Evolutionary conservation across 31 red algal genomes (phyloP).

Genomic region (Endocladia muricata): DNA sequence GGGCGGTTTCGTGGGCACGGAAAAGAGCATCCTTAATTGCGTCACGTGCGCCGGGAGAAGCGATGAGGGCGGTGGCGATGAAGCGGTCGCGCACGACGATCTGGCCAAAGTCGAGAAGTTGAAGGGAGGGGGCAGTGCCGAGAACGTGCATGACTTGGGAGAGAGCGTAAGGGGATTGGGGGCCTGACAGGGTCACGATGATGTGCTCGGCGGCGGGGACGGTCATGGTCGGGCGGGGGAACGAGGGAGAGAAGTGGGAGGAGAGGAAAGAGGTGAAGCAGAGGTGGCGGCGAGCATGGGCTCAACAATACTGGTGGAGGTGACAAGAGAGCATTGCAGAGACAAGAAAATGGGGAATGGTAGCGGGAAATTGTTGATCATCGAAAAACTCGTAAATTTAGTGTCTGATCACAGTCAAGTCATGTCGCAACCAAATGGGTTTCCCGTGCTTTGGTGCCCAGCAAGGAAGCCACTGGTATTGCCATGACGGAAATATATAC

Average conservation of each 20-base stretch:
- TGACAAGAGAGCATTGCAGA: too few relatives aligned
- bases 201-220: constrained; percentile 25
- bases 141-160: constrained; percentile 44
- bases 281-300: not conserved
- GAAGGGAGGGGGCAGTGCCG: not conserved
- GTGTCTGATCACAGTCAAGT: too few relatives aligned
- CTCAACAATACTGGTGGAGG: too few relatives aligned
- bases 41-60: constrained; percentile 27
- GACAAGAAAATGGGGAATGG: too few relatives aligned
- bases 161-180: constrained; percentile 51
- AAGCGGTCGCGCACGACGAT: constrained; percentile 65
- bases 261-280: not conserved
- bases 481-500: too few relatives aligned
- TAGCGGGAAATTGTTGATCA: too few relatives aligned
- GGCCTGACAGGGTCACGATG: constrained; percentile 64
- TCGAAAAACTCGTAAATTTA: too few relatives aligned
- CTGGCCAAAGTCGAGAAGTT: constrained; percentile 60
- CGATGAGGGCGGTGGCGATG: constrained; percentile 59
- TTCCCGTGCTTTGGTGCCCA: too few relatives aligned
- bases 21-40: constrained; percentile 66
- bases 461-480: too few relatives aligned
- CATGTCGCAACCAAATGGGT: too few relatives aligned
- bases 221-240: constrained; percentile 2
- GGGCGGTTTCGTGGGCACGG: constrained; percentile 50
- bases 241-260: not conserved